A percentile compares a stretch with the other conserved stretches of the same genome.
phyloP scores from a whole-genome alignment of 1,284 basidiomycete genomes.

The Cryptococcus wingfieldii region DNA sequence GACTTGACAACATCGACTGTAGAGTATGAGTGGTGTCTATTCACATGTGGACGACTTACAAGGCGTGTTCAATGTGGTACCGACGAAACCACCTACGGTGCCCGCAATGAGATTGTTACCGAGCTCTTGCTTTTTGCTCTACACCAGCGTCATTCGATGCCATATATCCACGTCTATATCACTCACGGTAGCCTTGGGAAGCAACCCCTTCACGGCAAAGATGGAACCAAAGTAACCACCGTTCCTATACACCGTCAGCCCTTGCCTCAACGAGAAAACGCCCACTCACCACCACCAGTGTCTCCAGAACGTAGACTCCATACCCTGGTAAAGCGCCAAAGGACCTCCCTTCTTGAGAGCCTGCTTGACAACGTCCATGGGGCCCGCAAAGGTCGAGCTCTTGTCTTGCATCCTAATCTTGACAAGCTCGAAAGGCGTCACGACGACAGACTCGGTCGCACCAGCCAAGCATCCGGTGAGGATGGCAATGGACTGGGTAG shows the following conservation, averaged over 20 bases:
- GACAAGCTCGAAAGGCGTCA: conserved; percentile 92
- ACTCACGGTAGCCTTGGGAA: conserved; percentile 77
- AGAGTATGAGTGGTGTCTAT: not conserved
- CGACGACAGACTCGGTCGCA: conserved; percentile 84
- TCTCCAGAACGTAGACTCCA: conserved; percentile 95
- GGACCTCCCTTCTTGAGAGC: conserved; percentile 72
- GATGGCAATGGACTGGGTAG: conserved; percentile 81
- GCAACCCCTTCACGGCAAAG: conserved; percentile 68
- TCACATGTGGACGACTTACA: conserved; percentile 33
- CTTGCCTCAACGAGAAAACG: not conserved
- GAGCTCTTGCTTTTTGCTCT: conserved; percentile 68
- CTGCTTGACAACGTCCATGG: conserved; percentile 81
- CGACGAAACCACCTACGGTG: conserved; percentile 82
- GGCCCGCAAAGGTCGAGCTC: conserved; percentile 78
- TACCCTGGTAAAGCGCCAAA: conserved; percentile 68
- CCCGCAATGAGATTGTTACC: conserved; percentile 92
- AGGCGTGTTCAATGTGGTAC: conserved; percentile 56
- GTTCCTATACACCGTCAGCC: conserved; percentile 62
- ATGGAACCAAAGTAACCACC: conserved; percentile 92
- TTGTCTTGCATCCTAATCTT: conserved; percentile 95
- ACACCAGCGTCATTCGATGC: not conserved
- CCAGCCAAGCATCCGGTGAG: conserved; percentile 90
- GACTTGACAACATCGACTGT: conserved; percentile 82
- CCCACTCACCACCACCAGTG: conserved; percentile 54
- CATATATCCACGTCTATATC: not conserved